Conservation (phyloP, 2,329 filamentous ascomycete species). For the Trichoderma sp. region DNA sequence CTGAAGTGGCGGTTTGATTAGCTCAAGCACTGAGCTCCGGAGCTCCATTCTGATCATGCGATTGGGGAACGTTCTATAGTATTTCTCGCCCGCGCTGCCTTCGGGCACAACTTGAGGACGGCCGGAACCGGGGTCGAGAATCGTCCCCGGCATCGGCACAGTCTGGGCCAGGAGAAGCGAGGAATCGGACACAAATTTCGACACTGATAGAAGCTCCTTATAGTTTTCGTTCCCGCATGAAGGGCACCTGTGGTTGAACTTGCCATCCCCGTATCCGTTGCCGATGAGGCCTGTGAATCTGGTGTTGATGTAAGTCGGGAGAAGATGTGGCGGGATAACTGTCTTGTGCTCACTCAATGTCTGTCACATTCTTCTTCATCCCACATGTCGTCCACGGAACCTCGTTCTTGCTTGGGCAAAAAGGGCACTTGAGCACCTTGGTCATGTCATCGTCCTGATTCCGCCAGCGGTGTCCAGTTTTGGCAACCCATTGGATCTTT, state of each 20-base stretch:
- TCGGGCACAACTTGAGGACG: constrained; percentile 45
- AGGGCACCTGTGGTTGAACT: constrained; percentile 54
- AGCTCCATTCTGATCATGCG: constrained; percentile 54
- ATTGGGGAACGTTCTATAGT: constrained; percentile 58
- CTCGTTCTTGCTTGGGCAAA: constrained; percentile 47
- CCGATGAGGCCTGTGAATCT: constrained; percentile 41
- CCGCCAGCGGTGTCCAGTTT: constrained; percentile 60
- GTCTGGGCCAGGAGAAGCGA: constrained; percentile 24
- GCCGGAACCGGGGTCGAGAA: constrained; percentile 59
- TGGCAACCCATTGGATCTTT: constrained; percentile 49
- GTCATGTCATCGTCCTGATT: constrained; percentile 54
- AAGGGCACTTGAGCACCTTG: constrained; percentile 58
- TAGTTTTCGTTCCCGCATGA: constrained; percentile 54
- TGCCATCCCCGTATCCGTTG: constrained; percentile 60
- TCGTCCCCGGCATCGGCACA: constrained; percentile 67
- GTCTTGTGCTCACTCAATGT: background rate
- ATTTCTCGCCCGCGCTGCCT: constrained; percentile 30
- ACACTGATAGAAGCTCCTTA: constrained; percentile 62
- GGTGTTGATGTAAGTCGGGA: background rate
- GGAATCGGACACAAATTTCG: constrained; percentile 56
- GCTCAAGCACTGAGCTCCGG: constrained; percentile 45
- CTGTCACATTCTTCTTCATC: constrained; percentile 34
- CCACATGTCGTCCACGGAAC: constrained; percentile 64
- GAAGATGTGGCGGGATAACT: background rate
- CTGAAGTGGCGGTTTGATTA: constrained; percentile 38